Evolutionary conservation across 306 rosid species (phyloP).

Genomic region (Rubus parviflorus): DNA sequence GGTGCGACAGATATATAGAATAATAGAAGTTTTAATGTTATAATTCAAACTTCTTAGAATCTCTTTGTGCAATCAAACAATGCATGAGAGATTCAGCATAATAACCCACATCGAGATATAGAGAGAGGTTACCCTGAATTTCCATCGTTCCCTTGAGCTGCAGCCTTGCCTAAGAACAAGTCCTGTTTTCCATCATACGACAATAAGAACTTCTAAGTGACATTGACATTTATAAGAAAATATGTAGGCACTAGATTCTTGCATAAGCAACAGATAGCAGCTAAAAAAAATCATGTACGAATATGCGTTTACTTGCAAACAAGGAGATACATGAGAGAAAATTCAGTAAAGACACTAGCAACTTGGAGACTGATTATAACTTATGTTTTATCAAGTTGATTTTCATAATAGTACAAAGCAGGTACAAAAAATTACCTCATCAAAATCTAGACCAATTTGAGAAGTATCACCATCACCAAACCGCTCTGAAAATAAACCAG

Average conservation of each 20-base stretch:
- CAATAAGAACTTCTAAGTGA: conserved; percentile 20
- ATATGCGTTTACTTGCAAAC: neutral
- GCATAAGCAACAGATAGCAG: neutral
- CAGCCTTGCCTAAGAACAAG: conserved; percentile 57
- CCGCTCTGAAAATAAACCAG: conserved; percentile 63
- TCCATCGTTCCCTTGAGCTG: conserved; percentile 50
- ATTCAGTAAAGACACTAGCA: neutral
- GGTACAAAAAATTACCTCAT: conserved; percentile 63
- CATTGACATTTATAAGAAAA: neutral
- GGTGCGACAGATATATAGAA: neutral
- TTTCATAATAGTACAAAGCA: neutral
- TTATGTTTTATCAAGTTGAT: neutral
- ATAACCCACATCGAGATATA: neutral
- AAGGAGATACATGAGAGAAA: neutral
- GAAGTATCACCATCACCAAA: conserved; percentile 99
- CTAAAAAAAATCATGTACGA: neutral
- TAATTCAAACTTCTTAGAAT: neutral
- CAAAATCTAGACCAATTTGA: conserved; percentile 97
- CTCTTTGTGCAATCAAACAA: conserved; percentile 2
- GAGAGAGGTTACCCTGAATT: conserved; percentile 40
- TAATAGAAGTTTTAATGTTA: neutral
- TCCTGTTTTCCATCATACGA: conserved; percentile 52
- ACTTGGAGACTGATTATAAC: neutral
- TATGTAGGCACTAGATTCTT: neutral
- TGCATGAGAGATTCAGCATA: neutral